Percentiles rank a stretch among this genome's conserved stretches.
Evolutionary conservation across 164 flowering plant species (phyloP).

Genomic region (Stephania japonica): DNA sequence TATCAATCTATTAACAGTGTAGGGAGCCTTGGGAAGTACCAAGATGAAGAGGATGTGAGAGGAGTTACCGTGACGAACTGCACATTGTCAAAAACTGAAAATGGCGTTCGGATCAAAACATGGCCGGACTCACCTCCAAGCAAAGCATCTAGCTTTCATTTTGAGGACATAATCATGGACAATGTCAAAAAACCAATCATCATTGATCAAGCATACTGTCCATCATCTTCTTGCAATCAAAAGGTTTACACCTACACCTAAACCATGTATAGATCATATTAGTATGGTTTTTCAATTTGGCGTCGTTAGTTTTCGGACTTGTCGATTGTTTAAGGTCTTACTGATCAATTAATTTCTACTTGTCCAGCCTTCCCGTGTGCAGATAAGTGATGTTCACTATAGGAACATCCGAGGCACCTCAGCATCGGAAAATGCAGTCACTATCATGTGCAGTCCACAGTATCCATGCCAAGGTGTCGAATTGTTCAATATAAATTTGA

Average conservation of each 20-base stretch:
- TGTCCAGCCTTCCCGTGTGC: constrained; percentile 39
- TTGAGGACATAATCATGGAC: constrained; percentile 33
- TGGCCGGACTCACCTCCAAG: constrained; percentile 27
- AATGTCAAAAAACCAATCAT: constrained; percentile 44
- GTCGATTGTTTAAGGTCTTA: background rate
- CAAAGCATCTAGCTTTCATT: constrained; percentile 26
- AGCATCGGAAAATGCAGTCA: constrained; percentile 14
- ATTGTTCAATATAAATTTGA: constrained; percentile 21
- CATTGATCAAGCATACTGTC: constrained; percentile 36
- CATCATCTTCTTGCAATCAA: background rate
- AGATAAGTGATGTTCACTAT: constrained; percentile 29
- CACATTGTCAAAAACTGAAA: constrained; percentile 28
- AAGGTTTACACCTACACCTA: constrained; percentile 1
- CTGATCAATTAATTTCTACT: background rate
- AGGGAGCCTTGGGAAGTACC: constrained; percentile 47
- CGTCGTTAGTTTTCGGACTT: background rate
- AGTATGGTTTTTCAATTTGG: background rate
- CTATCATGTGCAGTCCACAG: constrained; percentile 29
- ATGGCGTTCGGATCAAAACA: constrained; percentile 50
- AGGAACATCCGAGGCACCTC: constrained; percentile 39
- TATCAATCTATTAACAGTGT: constrained; percentile 20
- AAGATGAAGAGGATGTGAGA: constrained; percentile 34
- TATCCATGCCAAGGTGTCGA: constrained; percentile 32
- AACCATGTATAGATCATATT: background rate
- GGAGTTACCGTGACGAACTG: constrained; percentile 28